These are phyloP conservation scores for Solanum hybrid DNA, from an alignment of 305 asterid genomes.

Conservation along the genomic window DNA sequence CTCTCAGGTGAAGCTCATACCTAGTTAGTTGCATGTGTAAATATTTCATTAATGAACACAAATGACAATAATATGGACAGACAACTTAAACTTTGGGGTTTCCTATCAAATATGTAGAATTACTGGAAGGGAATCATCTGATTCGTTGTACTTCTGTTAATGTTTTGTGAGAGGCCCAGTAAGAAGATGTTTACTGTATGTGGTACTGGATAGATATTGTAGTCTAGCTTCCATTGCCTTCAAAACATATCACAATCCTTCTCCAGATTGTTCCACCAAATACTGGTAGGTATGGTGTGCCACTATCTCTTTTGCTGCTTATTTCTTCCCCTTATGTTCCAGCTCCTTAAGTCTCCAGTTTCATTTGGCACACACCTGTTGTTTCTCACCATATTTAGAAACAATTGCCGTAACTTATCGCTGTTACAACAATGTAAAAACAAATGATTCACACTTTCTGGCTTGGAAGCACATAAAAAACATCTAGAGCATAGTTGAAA, in stretches of 20 bases:
- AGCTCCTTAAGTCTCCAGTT: neutral
- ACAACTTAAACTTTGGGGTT: neutral
- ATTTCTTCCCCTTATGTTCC: neutral
- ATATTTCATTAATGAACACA: neutral
- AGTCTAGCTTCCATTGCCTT: neutral
- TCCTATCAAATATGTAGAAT: neutral
- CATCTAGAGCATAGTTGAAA: neutral
- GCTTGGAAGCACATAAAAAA: neutral
- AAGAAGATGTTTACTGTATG: neutral
- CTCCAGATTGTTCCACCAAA: neutral
- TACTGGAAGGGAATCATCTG: neutral
- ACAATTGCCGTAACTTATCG: neutral
- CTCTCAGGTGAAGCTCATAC: neutral
- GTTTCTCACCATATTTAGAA: neutral
- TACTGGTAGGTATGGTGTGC: neutral
- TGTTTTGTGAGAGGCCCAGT: neutral
- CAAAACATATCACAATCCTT: neutral
- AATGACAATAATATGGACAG: neutral
- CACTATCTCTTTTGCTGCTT: neutral
- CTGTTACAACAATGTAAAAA: neutral
- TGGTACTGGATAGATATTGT: neutral
- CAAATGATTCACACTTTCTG: neutral
- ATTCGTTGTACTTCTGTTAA: neutral
- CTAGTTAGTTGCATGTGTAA: neutral
- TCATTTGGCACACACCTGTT: neutral